Percentiles rank a stretch among this genome's conserved stretches.
Conservation (phyloP, 306 rosid genomes). For the Abrus precatorius region DNA sequence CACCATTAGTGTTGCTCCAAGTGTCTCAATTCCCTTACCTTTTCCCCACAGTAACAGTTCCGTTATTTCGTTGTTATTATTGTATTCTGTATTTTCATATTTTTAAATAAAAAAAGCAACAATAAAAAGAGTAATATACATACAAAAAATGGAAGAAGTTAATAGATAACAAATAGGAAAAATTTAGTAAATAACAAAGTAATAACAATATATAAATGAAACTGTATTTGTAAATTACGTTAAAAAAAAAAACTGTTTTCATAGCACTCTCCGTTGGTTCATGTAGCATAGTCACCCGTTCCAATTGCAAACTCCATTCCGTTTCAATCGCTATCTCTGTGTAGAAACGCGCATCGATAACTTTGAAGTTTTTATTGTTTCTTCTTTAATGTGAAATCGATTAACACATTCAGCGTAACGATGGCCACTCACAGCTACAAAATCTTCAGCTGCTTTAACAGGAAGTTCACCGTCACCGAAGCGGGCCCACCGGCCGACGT, state of each 20-base stretch:
- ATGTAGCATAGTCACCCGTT: background rate
- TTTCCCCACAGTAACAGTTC: too few species aligned
- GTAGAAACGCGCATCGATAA: background rate
- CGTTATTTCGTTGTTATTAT: too few species aligned
- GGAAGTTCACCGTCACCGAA: conserved; percentile 63
- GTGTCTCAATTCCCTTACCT: too few species aligned
- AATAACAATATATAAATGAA: background rate
- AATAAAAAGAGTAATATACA: too few species aligned
- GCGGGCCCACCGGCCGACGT: conserved; percentile 68
- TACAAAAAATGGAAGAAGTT: too few species aligned
- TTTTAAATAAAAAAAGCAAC: too few species aligned
- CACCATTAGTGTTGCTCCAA: too few species aligned
- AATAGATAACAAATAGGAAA: too few species aligned
- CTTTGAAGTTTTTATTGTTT: background rate
- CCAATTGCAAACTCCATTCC: background rate
- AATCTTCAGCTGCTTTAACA: conserved; percentile 63
- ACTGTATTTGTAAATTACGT: background rate
- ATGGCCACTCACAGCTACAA: conserved; percentile 61
- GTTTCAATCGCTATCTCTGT: background rate
- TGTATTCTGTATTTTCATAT: too few species aligned
- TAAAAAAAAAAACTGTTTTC: too few species aligned
- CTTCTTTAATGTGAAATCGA: background rate
- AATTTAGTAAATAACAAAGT: too few species aligned
- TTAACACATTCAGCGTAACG: background rate
- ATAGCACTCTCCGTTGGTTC: background rate